Percentiles rank a stretch among this genome's conserved stretches.
Evolutionary conservation across 2,329 filamentous ascomycete species (phyloP).

Genomic region (Onygenales sp.): DNA sequence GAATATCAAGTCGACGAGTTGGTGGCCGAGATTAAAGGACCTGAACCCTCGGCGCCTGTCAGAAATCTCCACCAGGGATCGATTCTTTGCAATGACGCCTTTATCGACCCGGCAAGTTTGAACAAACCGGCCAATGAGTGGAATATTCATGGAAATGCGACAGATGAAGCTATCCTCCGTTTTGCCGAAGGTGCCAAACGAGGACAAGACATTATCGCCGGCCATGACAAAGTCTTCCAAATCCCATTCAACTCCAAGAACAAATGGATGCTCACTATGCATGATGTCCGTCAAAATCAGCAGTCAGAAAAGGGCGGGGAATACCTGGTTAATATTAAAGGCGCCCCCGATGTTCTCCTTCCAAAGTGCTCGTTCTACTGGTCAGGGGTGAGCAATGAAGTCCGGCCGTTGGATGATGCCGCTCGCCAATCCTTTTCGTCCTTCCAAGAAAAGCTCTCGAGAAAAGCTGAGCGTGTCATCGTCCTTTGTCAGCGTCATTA

Average conservation of each 20-base stretch:
- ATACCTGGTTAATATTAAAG: conserved; percentile 52
- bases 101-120: conserved; percentile 59
- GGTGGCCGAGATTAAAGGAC: conserved; percentile 28
- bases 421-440: conserved; percentile 43
- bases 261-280: conserved; percentile 66
- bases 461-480: conserved; percentile 60
- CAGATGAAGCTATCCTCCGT: conserved; percentile 63
- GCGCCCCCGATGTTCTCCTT: conserved; percentile 65
- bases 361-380: conserved; percentile 48
- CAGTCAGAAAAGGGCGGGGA: conserved; percentile 26
- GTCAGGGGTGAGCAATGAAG: conserved; percentile 47
- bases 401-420: conserved; percentile 41
- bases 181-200: conserved; percentile 49
- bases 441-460: conserved; percentile 59
- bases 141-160: conserved; percentile 64
- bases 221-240: conserved; percentile 58
- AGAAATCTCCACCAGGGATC: conserved; percentile 53
- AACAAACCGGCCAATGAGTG: conserved; percentile 51
- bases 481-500: conserved; percentile 56
- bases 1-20: conserved; percentile 43
- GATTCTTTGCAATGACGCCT: conserved; percentile 64
- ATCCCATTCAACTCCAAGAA: conserved; percentile 76
- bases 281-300: conserved; percentile 9
- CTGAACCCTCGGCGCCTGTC: conserved; percentile 32
- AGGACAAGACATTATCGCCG: conserved; percentile 30